phyloP scores from a whole-genome alignment of 495 filamentous ascomycete genomes.

The Oleoguttula mirabilis region DNA sequence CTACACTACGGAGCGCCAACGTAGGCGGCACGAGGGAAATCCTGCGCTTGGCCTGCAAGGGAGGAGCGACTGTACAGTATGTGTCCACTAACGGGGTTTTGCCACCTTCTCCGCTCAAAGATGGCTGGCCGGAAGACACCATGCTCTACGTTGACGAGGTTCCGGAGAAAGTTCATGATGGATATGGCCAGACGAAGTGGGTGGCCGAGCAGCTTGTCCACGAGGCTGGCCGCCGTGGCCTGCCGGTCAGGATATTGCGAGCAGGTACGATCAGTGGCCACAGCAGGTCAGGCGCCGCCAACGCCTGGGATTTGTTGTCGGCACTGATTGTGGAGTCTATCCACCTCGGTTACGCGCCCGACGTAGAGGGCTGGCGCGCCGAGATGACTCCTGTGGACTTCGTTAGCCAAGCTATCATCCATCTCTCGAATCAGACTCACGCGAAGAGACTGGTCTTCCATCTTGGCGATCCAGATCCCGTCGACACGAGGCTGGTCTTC shows the following conservation, averaged over 20 bases:
- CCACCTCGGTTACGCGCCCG: constrained; percentile 46
- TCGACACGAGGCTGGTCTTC: constrained; percentile 45
- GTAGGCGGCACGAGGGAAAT: constrained; percentile 57
- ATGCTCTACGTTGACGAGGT: constrained; percentile 48
- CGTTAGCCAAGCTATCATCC: constrained; percentile 51
- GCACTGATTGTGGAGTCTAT: constrained; percentile 57
- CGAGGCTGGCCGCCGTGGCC: constrained; percentile 66
- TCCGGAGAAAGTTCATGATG: constrained; percentile 49
- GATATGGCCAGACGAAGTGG: constrained; percentile 90
- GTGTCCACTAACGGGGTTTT: constrained; percentile 59
- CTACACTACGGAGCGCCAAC: constrained; percentile 61
- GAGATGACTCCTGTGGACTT: constrained; percentile 67
- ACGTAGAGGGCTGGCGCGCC: constrained; percentile 53
- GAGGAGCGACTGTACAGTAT: constrained; percentile 54
- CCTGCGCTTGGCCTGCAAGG: constrained; percentile 47
- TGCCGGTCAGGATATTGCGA: constrained; percentile 65
- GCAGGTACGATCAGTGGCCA: constrained; percentile 81
- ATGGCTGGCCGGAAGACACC: constrained; percentile 49
- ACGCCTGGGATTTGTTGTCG: constrained; percentile 54
- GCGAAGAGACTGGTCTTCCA: constrained; percentile 48
- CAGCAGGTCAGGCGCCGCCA: constrained; percentile 54
- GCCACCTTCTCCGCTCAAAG: constrained; percentile 36
- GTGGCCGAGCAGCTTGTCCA: constrained; percentile 68
- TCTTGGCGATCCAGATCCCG: constrained; percentile 52
- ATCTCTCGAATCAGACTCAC: constrained; percentile 43